Percentiles rank a stretch among this genome's conserved stretches.
These are phyloP conservation scores for Colletotrichum limetticola DNA, from an alignment of 2,329 filamentous ascomycete species.

Conservation along the genomic window DNA sequence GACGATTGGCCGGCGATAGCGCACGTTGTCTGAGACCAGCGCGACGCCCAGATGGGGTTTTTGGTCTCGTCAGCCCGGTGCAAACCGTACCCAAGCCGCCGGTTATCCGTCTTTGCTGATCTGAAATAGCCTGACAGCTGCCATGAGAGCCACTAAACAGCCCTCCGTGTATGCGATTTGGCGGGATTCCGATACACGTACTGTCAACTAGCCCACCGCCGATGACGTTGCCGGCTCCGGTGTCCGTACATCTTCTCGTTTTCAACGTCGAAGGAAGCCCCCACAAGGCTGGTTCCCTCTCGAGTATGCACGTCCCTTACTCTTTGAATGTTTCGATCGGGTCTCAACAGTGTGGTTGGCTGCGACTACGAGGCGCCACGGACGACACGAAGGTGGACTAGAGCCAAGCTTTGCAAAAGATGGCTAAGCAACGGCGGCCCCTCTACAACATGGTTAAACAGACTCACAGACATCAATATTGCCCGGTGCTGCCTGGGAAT, in stretches of 20 bases:
- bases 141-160: conserved; percentile 15
- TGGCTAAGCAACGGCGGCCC: neutral
- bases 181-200: conserved; percentile 26
- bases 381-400: neutral
- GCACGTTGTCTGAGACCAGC: conserved; percentile 17
- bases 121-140: conserved; percentile 12
- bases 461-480: neutral
- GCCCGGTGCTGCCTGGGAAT: conserved; percentile 20
- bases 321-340: neutral
- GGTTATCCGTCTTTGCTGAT: neutral
- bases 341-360: conserved; percentile 12
- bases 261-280: neutral
- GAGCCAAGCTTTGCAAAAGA: conserved; percentile 8
- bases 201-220: neutral
- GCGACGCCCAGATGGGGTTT: conserved; percentile 18
- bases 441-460: neutral
- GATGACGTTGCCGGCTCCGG: conserved; percentile 24
- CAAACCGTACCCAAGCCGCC: neutral
- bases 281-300: neutral
- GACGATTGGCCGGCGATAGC: conserved; percentile 30
- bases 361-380: neutral
- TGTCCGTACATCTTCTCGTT: neutral
- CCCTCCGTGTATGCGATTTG: conserved; percentile 27
- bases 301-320: conserved; percentile 20
- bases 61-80: neutral